Evolutionary conservation across 2,329 filamentous ascomycete genomes (phyloP).

Genomic region (Aphanocladium album): DNA sequence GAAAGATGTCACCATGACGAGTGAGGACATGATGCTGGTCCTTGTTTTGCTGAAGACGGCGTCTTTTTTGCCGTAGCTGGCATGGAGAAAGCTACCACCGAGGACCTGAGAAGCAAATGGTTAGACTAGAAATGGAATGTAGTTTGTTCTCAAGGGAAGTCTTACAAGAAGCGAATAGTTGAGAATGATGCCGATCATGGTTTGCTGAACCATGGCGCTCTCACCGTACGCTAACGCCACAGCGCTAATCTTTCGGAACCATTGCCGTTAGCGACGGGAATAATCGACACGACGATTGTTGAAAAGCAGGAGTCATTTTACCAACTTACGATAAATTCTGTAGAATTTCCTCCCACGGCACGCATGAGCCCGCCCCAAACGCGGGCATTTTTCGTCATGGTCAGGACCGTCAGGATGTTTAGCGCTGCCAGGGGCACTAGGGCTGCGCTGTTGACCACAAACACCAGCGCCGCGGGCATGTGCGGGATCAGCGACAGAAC

Average conservation of each 20-base stretch:
- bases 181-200: constrained; percentile 16
- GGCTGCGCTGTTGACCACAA: constrained; percentile 13
- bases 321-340: constrained; percentile 14
- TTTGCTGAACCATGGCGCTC: constrained; percentile 12
- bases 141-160: background rate
- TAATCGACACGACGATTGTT: background rate
- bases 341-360: constrained; percentile 14
- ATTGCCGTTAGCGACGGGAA: background rate
- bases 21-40: constrained; percentile 17
- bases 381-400: constrained; percentile 10
- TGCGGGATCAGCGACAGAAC: background rate
- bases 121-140: background rate
- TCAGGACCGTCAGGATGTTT: constrained; percentile 13
- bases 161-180: constrained; percentile 14
- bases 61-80: constrained; percentile 17
- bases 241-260: background rate
- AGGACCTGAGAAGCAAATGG: constrained; percentile 10
- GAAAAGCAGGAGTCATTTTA: background rate
- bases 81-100: constrained; percentile 16
- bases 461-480: constrained; percentile 2
- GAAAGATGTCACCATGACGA: constrained; percentile 17
- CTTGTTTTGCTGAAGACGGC: constrained; percentile 14
- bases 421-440: constrained; percentile 15
- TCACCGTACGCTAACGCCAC: constrained; percentile 1
- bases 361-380: constrained; percentile 13